These are phyloP conservation scores for Anisogramma anomala DNA, from an alignment of 2,329 filamentous ascomycete species.

Conservation along the genomic window DNA sequence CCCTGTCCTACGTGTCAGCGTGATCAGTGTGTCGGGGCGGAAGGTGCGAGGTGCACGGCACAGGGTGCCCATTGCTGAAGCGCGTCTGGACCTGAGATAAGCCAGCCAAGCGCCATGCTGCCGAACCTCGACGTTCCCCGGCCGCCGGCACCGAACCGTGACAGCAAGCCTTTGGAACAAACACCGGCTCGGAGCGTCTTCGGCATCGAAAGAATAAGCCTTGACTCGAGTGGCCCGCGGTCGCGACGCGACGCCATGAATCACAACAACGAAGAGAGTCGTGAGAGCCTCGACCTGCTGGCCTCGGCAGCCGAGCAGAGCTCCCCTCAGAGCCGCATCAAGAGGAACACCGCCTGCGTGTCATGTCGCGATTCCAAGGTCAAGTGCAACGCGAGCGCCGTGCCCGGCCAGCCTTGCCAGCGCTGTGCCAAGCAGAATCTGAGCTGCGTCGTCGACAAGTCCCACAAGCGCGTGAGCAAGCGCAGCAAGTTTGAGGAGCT, in stretches of 20 bases:
- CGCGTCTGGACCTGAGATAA: no score
- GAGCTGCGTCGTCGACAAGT: conserved; percentile 34
- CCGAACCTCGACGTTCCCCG: no score
- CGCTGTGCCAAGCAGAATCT: conserved; percentile 33
- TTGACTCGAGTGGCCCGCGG: not conserved
- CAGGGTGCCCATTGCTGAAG: no score
- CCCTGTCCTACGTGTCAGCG: no score
- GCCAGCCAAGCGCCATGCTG: no score
- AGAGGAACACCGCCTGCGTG: conserved; percentile 14
- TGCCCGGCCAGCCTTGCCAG: conserved; percentile 30
- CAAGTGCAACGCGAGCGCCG: conserved; percentile 31
- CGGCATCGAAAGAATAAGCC: not conserved
- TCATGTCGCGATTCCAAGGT: conserved; percentile 24
- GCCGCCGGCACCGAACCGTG: no score
- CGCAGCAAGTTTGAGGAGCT: conserved; percentile 44
- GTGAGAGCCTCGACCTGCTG: conserved; percentile 13
- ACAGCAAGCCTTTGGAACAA: no score
- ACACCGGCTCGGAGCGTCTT: not conserved
- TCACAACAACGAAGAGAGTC: conserved; percentile 10
- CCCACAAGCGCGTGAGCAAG: conserved; percentile 34
- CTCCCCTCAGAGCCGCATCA: conserved; percentile 13
- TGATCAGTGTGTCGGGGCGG: no score
- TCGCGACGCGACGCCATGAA: not conserved
- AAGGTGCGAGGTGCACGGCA: no score
- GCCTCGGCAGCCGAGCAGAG: conserved; percentile 15